Percentiles rank a stretch among this genome's conserved stretches.
Conservation (phyloP, 169 alveolate species). For the Cryptosporidium tyzzeri region DNA sequence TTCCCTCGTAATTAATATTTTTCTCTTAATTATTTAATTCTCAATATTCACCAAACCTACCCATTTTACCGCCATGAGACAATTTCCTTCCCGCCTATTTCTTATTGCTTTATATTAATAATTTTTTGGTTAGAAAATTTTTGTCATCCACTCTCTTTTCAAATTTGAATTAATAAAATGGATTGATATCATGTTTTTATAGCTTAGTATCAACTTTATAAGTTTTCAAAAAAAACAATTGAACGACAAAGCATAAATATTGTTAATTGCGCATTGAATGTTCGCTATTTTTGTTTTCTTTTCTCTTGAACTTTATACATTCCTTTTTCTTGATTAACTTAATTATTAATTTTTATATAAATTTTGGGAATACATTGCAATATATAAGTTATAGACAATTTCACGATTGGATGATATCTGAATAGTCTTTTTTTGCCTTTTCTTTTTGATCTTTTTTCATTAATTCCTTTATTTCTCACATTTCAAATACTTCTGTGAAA, state of each 20-base stretch:
- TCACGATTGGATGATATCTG: too few relatives aligned
- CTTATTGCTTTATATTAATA: not conserved
- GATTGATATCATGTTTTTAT: too few relatives aligned
- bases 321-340: not conserved
- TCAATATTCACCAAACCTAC: not conserved
- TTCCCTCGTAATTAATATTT: not conserved
- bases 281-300: not conserved
- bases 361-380: not conserved
- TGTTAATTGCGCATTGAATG: not conserved
- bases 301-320: not conserved
- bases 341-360: not conserved
- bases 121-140: too few relatives aligned
- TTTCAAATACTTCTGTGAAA: not conserved
- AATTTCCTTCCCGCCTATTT: conserved; percentile 27
- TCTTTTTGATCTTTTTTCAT: not conserved
- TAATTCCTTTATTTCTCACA: not conserved
- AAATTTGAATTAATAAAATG: too few relatives aligned
- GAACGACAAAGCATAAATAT: too few relatives aligned
- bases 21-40: not conserved
- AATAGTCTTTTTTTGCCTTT: not conserved
- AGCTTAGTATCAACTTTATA: too few relatives aligned
- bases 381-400: too few relatives aligned
- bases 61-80: conserved; percentile 68
- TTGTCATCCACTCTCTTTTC: too few relatives aligned
- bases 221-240: too few relatives aligned